Evolutionary conservation across 345 rosid genomes (phyloP).

Genomic region (Excoecaria agallocha): DNA sequence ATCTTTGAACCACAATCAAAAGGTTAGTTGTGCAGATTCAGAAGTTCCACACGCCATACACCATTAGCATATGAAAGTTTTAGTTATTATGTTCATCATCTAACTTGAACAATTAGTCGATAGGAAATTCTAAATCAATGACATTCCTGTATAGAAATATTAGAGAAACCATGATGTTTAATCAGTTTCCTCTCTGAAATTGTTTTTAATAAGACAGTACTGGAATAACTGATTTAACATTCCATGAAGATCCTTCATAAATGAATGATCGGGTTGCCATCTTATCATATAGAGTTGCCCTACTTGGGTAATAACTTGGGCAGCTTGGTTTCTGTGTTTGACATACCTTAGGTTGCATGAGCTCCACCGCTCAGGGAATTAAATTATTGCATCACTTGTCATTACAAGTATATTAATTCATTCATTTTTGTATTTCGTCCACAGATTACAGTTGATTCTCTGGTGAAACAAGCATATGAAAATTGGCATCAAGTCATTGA

Average conservation of each 20-base stretch:
- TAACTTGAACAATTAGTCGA: background rate
- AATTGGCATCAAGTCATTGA: constrained; percentile 85
- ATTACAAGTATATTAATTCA: background rate
- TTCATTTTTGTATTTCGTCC: constrained; percentile 19
- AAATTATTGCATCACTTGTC: background rate
- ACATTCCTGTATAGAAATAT: background rate
- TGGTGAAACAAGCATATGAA: constrained; percentile 82
- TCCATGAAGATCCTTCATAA: background rate
- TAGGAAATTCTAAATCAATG: background rate
- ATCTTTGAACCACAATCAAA: constrained; percentile 65
- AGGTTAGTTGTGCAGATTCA: constrained; percentile 42
- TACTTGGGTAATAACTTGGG: background rate
- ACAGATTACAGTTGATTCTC: constrained; percentile 76
- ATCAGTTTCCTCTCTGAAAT: background rate
- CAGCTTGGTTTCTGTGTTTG: background rate
- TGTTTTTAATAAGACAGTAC: no score
- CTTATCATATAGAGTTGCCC: background rate
- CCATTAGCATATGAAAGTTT: background rate
- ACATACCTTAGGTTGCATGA: background rate
- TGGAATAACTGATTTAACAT: background rate
- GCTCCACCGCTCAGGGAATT: background rate
- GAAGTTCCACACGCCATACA: background rate
- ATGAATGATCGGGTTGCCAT: background rate
- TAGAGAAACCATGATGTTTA: background rate
- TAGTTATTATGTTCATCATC: background rate